Base-by-base conservation (phyloP, 805 yeast species). In the Barnettozyma populi region DNA sequence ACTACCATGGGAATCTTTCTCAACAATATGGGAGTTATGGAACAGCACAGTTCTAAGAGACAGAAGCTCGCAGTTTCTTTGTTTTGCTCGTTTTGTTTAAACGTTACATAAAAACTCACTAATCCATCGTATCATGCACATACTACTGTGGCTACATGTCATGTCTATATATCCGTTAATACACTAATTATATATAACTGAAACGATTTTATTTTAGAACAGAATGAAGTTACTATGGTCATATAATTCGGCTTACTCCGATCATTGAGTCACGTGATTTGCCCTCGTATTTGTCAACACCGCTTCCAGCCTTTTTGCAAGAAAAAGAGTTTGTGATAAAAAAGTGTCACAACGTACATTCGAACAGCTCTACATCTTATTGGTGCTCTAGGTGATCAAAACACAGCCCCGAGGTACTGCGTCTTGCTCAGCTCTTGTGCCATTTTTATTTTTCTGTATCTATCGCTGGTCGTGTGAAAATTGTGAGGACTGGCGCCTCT, bases 11-110 rank as follows among this genome's bases (percentile, higher is more conserved):
- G 29, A 21, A 34, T 16, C 18, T 41, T 19, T 37, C 37, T n/a
- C 44, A 35, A 25, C 44, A 41, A 21, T 48, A 31, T 27, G 51
- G 51, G 7, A 37, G 18, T 18, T 48, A 24, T 35, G 51, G 51
- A 19, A 46, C 51, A 10, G 51, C 51, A 13, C 46, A 48, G 23
- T 48, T 35, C 19, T 48, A 13, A 21, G n/a, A 27, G 32, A 29
- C 13, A 11, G 32, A 9, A 3, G 16, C 25, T 23, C 8, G 5
- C 25, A 6, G 25, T 6, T 23, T 23, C 8, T 29, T 11, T 5
- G 32, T 29, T 29, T 29, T 7, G 32, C 13, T 29, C 13, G 32
- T 29, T 25, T 29, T 29, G 32, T 14, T 29, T 29, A 13, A 29
- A 29, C 32, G 13, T 11, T 29, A 29, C 32, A 29, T 11, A 29